Base-by-base conservation (phyloP, 2,329 filamentous ascomycete species). In the Tetracladium maxilliforme region DNA sequence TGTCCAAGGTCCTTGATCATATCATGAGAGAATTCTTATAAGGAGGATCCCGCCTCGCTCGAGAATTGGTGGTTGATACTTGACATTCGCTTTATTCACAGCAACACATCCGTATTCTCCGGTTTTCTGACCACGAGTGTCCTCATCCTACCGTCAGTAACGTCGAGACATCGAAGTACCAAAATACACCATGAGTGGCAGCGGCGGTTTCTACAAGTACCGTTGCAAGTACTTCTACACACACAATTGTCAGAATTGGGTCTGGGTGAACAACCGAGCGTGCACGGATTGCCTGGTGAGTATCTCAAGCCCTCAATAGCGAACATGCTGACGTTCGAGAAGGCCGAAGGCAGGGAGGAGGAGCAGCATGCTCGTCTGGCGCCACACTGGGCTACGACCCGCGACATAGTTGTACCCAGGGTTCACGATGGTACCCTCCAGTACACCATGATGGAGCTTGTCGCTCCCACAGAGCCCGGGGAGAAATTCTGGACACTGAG, bases 191-290 rank as follows among this genome's bases (percentile, higher is more conserved):
- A 54, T 54, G 51, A 51, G 48, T 25, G 46, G 49, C 22, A 48
- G 48, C 33, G 55, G 57, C 22, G 55, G 55, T 19, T 61, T 54
- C 32, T 64, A 63, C 40, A 64, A 58, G 46, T 66, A 61, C 42
- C 52, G 57, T 21, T 67, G 62, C 54, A 66, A 63, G 44, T 61
- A 64, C 48, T 64, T 60, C 35, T 54, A 54, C 29, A 53, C 56
- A 16, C 50, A 61, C 38, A 56, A 64, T 33, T 65, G 61, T 34
- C 51, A 47, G 5, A 58, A 66, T 34, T 67, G 61, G 62, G 61
- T 66, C 8, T 64, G 59, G 44, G 52, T 65, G 11, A 59, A 63
- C 27, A 55, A 60, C 27, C 48, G 55, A 18, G 47, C 58, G 8
- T 67, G 62, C 40, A 47, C 58, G 26, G 48, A 44, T 32, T 67